Evolutionary conservation across 2,329 filamentous ascomycete genomes (phyloP).

Genomic region (Diplodia scrobiculata): DNA sequence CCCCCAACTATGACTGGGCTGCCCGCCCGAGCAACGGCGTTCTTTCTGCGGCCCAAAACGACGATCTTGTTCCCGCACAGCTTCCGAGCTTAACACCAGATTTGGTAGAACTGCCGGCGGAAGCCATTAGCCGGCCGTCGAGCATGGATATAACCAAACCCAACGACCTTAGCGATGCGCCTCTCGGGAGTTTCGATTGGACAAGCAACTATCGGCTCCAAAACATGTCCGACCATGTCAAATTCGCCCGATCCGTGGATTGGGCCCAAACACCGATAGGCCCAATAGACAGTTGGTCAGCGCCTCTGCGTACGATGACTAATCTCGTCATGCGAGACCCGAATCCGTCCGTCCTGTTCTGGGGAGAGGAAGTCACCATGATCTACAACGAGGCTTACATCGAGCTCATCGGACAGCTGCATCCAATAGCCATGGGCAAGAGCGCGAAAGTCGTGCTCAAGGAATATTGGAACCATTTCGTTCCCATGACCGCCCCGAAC

Average conservation of each 20-base stretch:
- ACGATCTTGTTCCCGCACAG: constrained; percentile 2
- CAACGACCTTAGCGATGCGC: not conserved
- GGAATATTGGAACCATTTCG: constrained; percentile 60
- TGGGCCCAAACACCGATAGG: constrained; percentile 55
- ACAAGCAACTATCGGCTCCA: constrained; percentile 20
- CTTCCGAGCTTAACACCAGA: not conserved
- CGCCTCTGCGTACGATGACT: constrained; percentile 49
- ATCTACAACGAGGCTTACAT: constrained; percentile 46
- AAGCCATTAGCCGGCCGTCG: not conserved
- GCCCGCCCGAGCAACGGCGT: not conserved
- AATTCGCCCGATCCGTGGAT: constrained; percentile 49
- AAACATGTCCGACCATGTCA: constrained; percentile 37
- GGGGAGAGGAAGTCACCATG: constrained; percentile 45
- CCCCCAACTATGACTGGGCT: not conserved
- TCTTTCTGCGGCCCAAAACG: not conserved
- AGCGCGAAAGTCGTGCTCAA: constrained; percentile 64
- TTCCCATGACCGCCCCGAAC: constrained; percentile 35
- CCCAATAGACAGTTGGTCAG: constrained; percentile 52
- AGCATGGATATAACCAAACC: not conserved
- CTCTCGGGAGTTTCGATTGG: constrained; percentile 44
- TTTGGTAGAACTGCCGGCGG: not conserved
- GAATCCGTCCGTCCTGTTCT: constrained; percentile 45
- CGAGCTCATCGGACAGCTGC: constrained; percentile 37
- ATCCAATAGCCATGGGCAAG: constrained; percentile 62
- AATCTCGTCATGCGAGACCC: constrained; percentile 41